Evolutionary conservation across 768 basidiomycete genomes (phyloP).

Genomic region (Leccinellum luteum): DNA sequence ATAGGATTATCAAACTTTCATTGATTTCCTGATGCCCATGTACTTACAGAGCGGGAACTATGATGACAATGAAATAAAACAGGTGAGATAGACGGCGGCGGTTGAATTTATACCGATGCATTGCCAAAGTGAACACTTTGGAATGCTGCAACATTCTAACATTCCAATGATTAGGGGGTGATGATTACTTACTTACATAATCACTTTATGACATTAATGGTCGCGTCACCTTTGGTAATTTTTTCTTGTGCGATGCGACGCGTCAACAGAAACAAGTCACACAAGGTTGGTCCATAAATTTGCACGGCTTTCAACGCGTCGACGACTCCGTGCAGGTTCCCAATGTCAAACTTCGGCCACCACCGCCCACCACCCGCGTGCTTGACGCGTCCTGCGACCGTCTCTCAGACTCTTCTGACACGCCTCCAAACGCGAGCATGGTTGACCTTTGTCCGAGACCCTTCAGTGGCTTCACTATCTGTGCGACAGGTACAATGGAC

Average conservation of each 20-base stretch:
- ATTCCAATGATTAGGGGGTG: no score
- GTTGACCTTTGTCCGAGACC: constrained; percentile 61
- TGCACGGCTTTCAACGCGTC: not conserved
- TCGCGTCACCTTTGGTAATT: not conserved
- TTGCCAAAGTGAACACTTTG: no score
- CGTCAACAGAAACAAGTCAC: constrained; percentile 53
- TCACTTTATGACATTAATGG: not conserved
- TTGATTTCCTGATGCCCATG: no score
- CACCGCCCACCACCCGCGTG: constrained; percentile 34
- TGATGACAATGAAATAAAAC: no score
- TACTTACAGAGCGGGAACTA: no score
- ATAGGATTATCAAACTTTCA: no score
- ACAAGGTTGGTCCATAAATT: constrained; percentile 43
- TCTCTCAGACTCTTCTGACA: constrained; percentile 48
- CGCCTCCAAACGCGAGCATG: constrained; percentile 42
- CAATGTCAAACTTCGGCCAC: constrained; percentile 77
- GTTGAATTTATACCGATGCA: no score
- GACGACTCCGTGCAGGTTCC: constrained; percentile 54
- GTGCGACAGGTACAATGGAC: constrained; percentile 75
- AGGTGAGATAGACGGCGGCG: no score
- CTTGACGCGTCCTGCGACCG: constrained; percentile 33
- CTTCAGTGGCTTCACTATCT: constrained; percentile 61
- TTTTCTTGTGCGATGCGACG: constrained; percentile 39
- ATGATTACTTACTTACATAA: not conserved
- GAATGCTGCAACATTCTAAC: no score